Base-by-base conservation (phyloP, 495 filamentous ascomycete genomes). In the Penicillium chermesinum region DNA sequence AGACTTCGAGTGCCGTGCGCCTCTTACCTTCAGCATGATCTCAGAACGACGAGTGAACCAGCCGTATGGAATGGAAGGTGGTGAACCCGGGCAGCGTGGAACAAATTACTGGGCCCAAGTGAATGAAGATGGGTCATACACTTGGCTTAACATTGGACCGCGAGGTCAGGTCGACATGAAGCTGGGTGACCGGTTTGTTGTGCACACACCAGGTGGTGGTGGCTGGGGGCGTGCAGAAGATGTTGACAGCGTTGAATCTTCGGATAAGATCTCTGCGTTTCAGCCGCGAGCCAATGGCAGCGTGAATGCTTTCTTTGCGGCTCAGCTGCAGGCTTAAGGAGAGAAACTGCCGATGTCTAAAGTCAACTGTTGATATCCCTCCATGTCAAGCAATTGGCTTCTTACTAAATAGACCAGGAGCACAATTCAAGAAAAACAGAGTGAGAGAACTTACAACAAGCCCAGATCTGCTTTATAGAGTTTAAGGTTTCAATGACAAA, bases 91-190 rank as follows among this genome's bases (percentile, higher is more conserved):
- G 10, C 5, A 30, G 25, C 25, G 25, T 30, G 25, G 25, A 10
- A 10, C 25, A 10, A 30, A 30, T 30, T 30, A 30, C 10, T 30
- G 25, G 25, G 25, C 10, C 5, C n/a, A 30, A 10, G 25, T 5
- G 25, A 30, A 10, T 30, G 25, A 30, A 30, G 25, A 30, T 30
- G 25, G 25, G 25, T 4, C 4, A 10, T 4, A 30, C 10, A 10
- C 4, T 4, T 30, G 25, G 25, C 25, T 94, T 50, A 94, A 87
- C 59, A 46, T 95, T 20, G 89, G 89, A 0, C 87, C 78, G 9
- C 95, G 95, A 76, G 95, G 95, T 60, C 89, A 85, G 25, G 87
- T 86, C 32, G 73, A 76, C 19, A 94, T 96, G 88, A 69, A 82
- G 55, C 61, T 80, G 0, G 90, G 89, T 2, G 90, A 96, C 62